Base-by-base conservation (phyloP, 768 basidiomycete species). In the Russula lepida region DNA sequence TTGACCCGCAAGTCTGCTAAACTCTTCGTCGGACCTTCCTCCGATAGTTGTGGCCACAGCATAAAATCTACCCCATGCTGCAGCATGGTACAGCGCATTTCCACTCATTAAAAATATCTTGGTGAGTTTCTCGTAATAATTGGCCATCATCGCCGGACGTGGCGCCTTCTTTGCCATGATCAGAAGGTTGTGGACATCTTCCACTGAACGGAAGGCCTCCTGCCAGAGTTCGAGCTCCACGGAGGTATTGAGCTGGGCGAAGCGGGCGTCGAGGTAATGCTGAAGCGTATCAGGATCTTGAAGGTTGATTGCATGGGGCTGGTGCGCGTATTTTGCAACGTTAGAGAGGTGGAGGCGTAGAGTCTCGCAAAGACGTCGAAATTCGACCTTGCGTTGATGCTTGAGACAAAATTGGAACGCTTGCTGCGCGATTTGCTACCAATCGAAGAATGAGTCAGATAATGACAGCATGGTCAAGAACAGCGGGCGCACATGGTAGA, bases 181-280 rank as follows among this genome's bases (percentile, higher is more conserved):
- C 66, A 99, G 84, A 37, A 98, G 81, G 68, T 94, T 93, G 77
- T 98, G 95, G 41, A 98, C 90, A 72, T 99, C 95, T 73, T 99
- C 95, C 62, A 98, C 93, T 44, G 92, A 93, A 62, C 95, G 89
- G 82, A 98, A 99, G 11, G 93, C 95, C 70, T 98, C 95, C 70
- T 98, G 95, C 95, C 95, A 99, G 28, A 99, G 81, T 75, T 99
- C 95, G 65, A 99, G 86, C 73, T 98, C 94, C 67, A 98, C 94
- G 1, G 94, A 94, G 21, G 93, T 90, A 69, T 94, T 93, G 64
- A 98, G 83, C 77, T 98, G 95, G 28, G 91, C 89, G 72, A 99
- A 98, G 58, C 95, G 92, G 19, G 93, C 95, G 71, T 98, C 95
- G 62, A 98, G 88, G 73, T 97, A 91, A 68, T 92, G 92, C 69